Conservation (phyloP, 1,284 basidiomycete species). For the Microbotryum intermedium region DNA sequence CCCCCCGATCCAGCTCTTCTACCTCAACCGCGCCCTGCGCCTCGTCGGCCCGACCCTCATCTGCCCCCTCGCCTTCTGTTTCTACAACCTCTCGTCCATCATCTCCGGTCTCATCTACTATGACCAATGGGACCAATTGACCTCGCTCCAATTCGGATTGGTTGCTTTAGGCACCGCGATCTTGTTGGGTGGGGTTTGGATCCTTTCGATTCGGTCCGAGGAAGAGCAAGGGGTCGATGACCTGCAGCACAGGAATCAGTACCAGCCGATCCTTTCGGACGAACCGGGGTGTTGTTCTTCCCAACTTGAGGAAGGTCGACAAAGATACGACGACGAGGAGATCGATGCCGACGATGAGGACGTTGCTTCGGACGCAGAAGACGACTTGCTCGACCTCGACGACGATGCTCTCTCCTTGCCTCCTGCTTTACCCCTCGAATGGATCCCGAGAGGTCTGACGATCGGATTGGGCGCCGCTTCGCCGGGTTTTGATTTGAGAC, state of each 20-base stretch:
- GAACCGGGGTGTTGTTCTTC: not conserved
- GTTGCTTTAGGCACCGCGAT: constrained; percentile 71
- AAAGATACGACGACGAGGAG: not conserved
- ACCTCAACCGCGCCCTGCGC: constrained; percentile 79
- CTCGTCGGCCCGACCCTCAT: constrained; percentile 80
- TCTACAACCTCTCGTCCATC: constrained; percentile 88
- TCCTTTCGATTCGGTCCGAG: constrained; percentile 48
- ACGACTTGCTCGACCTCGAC: constrained; percentile 4
- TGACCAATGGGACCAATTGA: constrained; percentile 70
- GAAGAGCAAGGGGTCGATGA: not conserved
- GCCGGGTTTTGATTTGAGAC: constrained; percentile 34
- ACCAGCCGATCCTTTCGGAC: not conserved
- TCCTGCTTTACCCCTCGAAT: constrained; percentile 18
- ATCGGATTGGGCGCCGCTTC: constrained; percentile 32
- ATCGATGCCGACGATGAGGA: constrained; percentile 6
- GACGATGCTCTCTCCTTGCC: not conserved
- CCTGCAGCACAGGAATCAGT: not conserved
- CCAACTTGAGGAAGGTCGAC: constrained; percentile 1
- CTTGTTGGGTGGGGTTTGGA: constrained; percentile 81
- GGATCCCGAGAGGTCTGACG: constrained; percentile 30
- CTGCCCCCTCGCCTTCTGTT: constrained; percentile 90
- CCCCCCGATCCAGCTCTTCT: constrained; percentile 57
- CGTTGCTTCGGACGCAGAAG: not conserved
- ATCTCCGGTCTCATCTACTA: constrained; percentile 61
- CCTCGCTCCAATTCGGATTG: constrained; percentile 58